Conservation (phyloP, 2,329 filamentous ascomycete species). For the Pseudogymnoascus sp. region DNA sequence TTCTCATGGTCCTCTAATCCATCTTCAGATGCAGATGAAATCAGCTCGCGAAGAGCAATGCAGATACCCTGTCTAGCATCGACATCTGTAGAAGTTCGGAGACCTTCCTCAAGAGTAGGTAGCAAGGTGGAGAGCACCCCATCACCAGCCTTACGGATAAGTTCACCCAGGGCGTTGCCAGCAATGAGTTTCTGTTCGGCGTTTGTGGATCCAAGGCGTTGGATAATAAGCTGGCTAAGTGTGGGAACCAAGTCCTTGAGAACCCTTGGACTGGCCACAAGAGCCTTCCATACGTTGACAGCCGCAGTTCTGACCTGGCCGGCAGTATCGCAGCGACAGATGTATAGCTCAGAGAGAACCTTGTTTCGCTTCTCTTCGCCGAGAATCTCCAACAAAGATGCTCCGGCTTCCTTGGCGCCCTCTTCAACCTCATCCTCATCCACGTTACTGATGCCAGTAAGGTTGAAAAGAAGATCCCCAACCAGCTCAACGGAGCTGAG, state of each 20-base stretch:
- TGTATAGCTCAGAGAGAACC: constrained; percentile 92
- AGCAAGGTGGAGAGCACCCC: constrained; percentile 80
- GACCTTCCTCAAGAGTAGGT: constrained; percentile 84
- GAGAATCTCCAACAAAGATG: constrained; percentile 87
- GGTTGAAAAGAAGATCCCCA: constrained; percentile 92
- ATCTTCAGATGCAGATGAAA: constrained; percentile 79
- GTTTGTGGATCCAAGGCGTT: constrained; percentile 86
- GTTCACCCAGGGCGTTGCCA: constrained; percentile 89
- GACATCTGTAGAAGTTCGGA: constrained; percentile 79
- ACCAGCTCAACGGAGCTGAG: constrained; percentile 97
- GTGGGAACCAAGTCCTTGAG: constrained; percentile 94
- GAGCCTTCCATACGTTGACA: constrained; percentile 90
- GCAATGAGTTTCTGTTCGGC: constrained; percentile 99
- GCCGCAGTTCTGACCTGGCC: constrained; percentile 83
- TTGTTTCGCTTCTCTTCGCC: constrained; percentile 96
- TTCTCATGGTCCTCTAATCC: constrained; percentile 91
- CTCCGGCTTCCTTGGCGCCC: constrained; percentile 72
- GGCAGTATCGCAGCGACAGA: constrained; percentile 95
- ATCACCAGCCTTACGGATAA: constrained; percentile 95
- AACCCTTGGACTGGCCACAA: constrained; percentile 84
- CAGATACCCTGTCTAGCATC: constrained; percentile 97
- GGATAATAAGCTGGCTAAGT: constrained; percentile 88
- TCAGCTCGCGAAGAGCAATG: constrained; percentile 88
- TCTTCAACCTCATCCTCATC: constrained; percentile 75
- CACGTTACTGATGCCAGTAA: constrained; percentile 83